Base-by-base conservation (phyloP, 768 basidiomycete genomes). In the Auricularia sp. region DNA sequence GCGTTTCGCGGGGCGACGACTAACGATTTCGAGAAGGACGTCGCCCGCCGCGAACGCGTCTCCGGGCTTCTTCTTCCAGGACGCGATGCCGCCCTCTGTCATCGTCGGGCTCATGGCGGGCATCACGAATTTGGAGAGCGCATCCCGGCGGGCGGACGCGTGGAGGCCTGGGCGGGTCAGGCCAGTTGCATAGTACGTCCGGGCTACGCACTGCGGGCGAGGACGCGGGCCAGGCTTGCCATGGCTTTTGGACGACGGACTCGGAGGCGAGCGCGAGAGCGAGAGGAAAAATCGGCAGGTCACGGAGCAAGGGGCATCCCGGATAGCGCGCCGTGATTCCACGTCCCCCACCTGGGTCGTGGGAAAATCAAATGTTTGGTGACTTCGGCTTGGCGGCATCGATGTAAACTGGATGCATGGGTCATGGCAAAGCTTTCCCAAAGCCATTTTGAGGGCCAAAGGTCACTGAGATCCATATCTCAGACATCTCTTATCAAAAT, bases 61-160 rank as follows among this genome's bases (percentile, higher is more conserved):
- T 64, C 97, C 97, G 75, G 98, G 96, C 76, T 88, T 88, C 79
- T 91, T 90, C 83, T 98, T 98, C 95, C 97, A 99, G 36, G 83
- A 82, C 58, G 96, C 91, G 74, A 99, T 97, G 67, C 96, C 97
- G 67, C 97, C 97, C 80, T 98, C 97, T 3, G 94, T 94, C 97
- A 99, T 99, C 65, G 97, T 99, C 36, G 97, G 97, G 67, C 93
- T 96, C 96, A 98, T 99, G 70, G 97, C 94, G 65, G 94, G 95
- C 93, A 97, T 95, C 67, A 87, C 80, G 79, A 98, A 95, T 74
- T 87, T 91, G 66, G 90, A 79, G 69, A 98, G 83, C 44, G 88
- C 94, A 78, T 81, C 78, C 70, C 89, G 79, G 67, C 85, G 84
- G 63, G 87, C 82, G 36, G 95, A 94, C 71, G 83, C 82, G 80